Conservation (phyloP, 1,139 yeast genomes). For the Taphrina betulina region DNA sequence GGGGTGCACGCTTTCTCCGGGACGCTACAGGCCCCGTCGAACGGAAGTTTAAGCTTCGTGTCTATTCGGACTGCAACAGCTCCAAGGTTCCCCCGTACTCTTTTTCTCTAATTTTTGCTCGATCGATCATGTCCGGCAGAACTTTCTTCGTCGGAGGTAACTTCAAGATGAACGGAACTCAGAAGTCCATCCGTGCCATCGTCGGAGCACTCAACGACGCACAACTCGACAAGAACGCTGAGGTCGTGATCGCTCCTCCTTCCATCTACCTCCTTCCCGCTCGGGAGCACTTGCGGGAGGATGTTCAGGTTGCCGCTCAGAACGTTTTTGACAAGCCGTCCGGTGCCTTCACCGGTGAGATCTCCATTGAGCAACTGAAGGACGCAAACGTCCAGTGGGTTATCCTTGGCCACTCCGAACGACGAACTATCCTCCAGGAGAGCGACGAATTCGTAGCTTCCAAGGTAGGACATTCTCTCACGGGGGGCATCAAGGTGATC, state of each 20-base stretch:
- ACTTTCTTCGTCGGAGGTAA: constrained; percentile 69
- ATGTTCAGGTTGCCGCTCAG: constrained; percentile 83
- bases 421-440: constrained; percentile 92
- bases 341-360: constrained; percentile 99
- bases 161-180: constrained; percentile 98
- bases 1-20: too few relatives aligned
- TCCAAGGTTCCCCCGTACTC: background rate
- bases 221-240: constrained; percentile 67
- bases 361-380: constrained; percentile 76
- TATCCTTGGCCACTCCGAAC: constrained; percentile 96
- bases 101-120: background rate
- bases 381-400: constrained; percentile 96
- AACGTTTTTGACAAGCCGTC: constrained; percentile 81
- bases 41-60: too few relatives aligned
- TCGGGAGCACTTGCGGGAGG: constrained; percentile 65
- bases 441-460: constrained; percentile 87
- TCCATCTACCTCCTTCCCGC: constrained; percentile 85
- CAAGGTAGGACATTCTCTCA: constrained; percentile 86
- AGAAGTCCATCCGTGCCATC: constrained; percentile 76
- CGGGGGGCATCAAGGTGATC: constrained; percentile 34
- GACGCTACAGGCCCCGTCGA: too few relatives aligned
- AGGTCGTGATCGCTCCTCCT: constrained; percentile 96
- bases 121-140: constrained; percentile 54
- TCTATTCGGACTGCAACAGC: too few relatives aligned
- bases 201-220: constrained; percentile 79